Percentiles rank a stretch among this genome's conserved stretches.
These are phyloP conservation scores for Vicia sativa DNA, from an alignment of 306 rosid species.

Conservation along the genomic window DNA sequence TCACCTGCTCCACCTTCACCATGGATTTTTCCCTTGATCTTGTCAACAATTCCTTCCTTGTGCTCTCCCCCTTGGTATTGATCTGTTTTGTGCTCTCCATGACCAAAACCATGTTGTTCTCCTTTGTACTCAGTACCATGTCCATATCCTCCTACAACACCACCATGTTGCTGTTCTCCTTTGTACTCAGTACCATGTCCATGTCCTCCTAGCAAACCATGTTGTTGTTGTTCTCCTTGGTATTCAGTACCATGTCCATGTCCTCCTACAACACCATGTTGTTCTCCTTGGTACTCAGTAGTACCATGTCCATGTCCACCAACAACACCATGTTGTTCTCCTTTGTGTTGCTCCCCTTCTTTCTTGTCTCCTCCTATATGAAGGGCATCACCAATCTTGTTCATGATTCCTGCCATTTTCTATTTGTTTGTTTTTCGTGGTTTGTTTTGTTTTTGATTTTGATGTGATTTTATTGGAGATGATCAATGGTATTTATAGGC, in stretches of 20 bases:
- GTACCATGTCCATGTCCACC: slow-evolving; percentile 4
- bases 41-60: slow-evolving; percentile 56
- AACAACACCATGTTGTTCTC: not conserved
- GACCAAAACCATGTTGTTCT: slow-evolving; percentile 15
- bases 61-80: slow-evolving; percentile 35
- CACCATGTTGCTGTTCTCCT: too few relatives aligned
- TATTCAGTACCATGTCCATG: not conserved
- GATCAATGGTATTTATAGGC: slow-evolving; percentile 37
- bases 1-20: slow-evolving; percentile 36
- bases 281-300: slow-evolving; percentile 11
- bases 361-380: slow-evolving; percentile 62
- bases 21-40: slow-evolving; percentile 62
- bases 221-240: not conserved
- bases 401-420: slow-evolving; percentile 55
- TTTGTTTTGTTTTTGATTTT: not conserved
- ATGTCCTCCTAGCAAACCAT: too few relatives aligned
- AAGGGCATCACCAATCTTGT: slow-evolving; percentile 60
- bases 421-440: not conserved
- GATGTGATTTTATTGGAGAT: not conserved
- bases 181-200: not conserved
- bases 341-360: slow-evolving; percentile 39
- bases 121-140: slow-evolving; percentile 26
- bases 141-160: not conserved
- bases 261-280: not conserved
- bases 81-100: slow-evolving; percentile 26